Conservation (phyloP, 805 yeast genomes). For the Starmerella lactis-condensi region DNA sequence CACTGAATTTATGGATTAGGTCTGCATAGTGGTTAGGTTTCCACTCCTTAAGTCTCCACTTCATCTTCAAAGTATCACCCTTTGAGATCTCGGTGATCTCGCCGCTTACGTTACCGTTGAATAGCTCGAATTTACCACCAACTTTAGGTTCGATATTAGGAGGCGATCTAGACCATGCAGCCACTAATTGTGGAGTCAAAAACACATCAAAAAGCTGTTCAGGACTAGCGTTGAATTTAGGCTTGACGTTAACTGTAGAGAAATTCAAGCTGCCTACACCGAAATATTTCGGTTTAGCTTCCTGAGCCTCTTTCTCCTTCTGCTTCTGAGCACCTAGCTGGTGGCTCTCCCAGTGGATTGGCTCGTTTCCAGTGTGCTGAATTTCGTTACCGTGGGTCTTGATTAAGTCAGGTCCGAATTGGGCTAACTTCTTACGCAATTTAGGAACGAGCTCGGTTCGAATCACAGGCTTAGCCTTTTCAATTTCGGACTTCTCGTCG, state of each 20-base stretch:
- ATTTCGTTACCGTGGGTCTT: slow-evolving; percentile 63
- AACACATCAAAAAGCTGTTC: slow-evolving; percentile 67
- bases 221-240: slow-evolving; percentile 72
- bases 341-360: slow-evolving; percentile 15
- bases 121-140: slow-evolving; percentile 48
- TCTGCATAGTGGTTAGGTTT: slow-evolving; percentile 62
- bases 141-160: slow-evolving; percentile 39
- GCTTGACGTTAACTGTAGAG: slow-evolving; percentile 54
- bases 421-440: slow-evolving; percentile 38
- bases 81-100: slow-evolving; percentile 41
- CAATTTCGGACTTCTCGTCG: slow-evolving; percentile 31
- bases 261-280: slow-evolving; percentile 50
- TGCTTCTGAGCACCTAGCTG: slow-evolving; percentile 8
- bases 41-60: slow-evolving; percentile 87
- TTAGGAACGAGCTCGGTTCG: slow-evolving; percentile 48
- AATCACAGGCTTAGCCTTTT: slow-evolving; percentile 32
- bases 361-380: slow-evolving; percentile 41
- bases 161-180: slow-evolving; percentile 78
- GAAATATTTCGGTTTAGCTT: slow-evolving; percentile 3
- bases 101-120: slow-evolving; percentile 77
- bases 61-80: slow-evolving; percentile 43
- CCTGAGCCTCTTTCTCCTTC: slow-evolving; percentile 5
- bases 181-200: slow-evolving; percentile 54
- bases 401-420: slow-evolving; percentile 66
- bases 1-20: slow-evolving; percentile 45